Evolutionary conservation across 306 rosid species (phyloP).

Genomic region (Ochetophila trinervis): DNA sequence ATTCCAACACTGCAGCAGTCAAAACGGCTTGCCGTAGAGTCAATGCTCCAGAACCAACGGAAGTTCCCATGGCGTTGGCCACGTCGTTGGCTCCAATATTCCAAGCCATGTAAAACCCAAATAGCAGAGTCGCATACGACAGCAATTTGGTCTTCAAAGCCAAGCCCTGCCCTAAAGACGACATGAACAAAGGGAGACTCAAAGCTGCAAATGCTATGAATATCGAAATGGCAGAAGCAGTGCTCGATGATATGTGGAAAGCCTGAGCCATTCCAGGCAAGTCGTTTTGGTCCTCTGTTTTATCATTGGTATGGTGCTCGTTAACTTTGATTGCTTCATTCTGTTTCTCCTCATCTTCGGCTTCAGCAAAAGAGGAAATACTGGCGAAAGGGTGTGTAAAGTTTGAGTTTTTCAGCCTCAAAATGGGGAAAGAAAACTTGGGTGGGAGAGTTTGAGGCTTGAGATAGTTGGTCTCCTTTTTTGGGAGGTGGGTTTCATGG

Average conservation of each 20-base stretch:
- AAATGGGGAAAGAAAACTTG: slow-evolving; percentile 20
- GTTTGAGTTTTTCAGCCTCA: slow-evolving; percentile 34
- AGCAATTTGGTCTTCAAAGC: slow-evolving; percentile 54
- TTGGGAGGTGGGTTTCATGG: slow-evolving; percentile 23
- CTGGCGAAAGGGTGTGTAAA: slow-evolving; percentile 56
- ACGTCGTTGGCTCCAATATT: slow-evolving; percentile 98
- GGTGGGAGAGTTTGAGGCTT: slow-evolving; percentile 26
- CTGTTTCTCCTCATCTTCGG: slow-evolving; percentile 43
- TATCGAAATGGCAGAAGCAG: slow-evolving; percentile 58
- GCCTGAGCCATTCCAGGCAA: slow-evolving; percentile 64
- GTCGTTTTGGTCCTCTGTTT: slow-evolving; percentile 5
- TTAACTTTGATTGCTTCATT: slow-evolving; percentile 23
- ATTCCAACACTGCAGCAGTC: slow-evolving; percentile 83
- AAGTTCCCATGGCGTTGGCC: slow-evolving; percentile 99
- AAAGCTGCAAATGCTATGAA: slow-evolving; percentile 70
- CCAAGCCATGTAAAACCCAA: slow-evolving; percentile 99
- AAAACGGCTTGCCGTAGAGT: slow-evolving; percentile 79
- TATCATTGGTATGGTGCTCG: slow-evolving; percentile 22
- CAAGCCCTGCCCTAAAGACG: slow-evolving; percentile 58
- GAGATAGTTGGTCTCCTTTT: slow-evolving; percentile 12
- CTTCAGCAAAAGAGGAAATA: slow-evolving; percentile 72
- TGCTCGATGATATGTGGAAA: slow-evolving; percentile 57
- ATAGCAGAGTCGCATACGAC: slow-evolving; percentile 61
- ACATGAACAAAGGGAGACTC: slow-evolving; percentile 62
- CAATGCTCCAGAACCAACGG: slow-evolving; percentile 94